Conservation (phyloP, 192 early-diverging fungal genomes). For the Mortierella alpina region DNA sequence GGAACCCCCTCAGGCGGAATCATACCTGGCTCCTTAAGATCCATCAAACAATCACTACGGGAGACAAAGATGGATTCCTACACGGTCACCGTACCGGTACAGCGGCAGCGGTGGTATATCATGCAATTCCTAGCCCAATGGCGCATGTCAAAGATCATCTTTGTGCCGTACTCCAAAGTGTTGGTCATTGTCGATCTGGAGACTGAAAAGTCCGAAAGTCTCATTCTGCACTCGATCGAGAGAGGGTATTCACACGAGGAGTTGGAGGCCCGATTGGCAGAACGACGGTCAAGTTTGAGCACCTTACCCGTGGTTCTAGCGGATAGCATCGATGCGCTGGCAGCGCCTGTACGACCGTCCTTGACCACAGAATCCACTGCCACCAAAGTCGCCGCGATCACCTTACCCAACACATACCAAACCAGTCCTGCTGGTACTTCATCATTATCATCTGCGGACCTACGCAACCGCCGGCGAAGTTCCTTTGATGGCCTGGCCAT, state of each 20-base stretch:
- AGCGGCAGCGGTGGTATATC: slow-evolving; percentile 43
- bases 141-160: slow-evolving; percentile 43
- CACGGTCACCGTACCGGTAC: slow-evolving; percentile 33
- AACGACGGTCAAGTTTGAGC: too few relatives aligned
- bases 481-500: too few relatives aligned
- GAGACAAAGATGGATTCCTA: slow-evolving; percentile 38
- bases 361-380: too few relatives aligned
- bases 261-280: not conserved
- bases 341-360: too few relatives aligned
- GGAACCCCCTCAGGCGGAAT: not conserved
- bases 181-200: slow-evolving; percentile 43
- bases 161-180: slow-evolving; percentile 39
- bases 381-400: too few relatives aligned
- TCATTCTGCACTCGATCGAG: slow-evolving; percentile 43
- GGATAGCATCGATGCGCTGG: too few relatives aligned
- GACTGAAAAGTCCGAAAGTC: slow-evolving; percentile 28
- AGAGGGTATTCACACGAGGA: slow-evolving; percentile 21
- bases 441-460: too few relatives aligned
- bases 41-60: not conserved
- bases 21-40: not conserved
- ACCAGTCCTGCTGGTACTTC: too few relatives aligned
- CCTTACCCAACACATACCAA: too few relatives aligned
- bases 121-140: slow-evolving; percentile 38
- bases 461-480: too few relatives aligned
- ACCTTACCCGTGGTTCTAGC: too few relatives aligned